phyloP scores from a whole-genome alignment of 495 filamentous ascomycete species.

The Penicillium parvum region DNA sequence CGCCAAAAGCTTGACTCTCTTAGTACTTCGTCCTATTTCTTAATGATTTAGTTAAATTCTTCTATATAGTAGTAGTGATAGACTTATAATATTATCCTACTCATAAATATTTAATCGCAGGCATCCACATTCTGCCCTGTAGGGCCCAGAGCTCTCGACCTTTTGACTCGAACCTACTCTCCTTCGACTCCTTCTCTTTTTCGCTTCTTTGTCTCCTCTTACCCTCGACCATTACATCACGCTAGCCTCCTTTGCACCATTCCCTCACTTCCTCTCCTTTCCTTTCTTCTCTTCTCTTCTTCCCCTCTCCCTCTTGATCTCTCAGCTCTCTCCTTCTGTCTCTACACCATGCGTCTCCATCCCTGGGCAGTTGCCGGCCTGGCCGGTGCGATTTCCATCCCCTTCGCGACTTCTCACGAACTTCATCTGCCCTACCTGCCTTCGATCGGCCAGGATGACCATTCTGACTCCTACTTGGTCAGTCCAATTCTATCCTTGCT shows the following conservation, averaged over 20 bases:
- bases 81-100: no score
- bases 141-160: not conserved
- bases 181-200: not conserved
- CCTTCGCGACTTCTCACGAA: slow-evolving; percentile 17
- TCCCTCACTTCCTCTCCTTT: not conserved
- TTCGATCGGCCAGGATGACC: slow-evolving; percentile 12
- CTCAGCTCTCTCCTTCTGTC: slow-evolving; percentile 1
- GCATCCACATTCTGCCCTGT: slow-evolving; percentile 10
- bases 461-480: slow-evolving; percentile 24
- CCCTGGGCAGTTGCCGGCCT: slow-evolving; percentile 11
- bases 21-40: no score
- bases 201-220: not conserved
- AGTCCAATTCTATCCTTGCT: not conserved
- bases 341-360: slow-evolving; percentile 18
- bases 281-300: not conserved
- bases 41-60: no score
- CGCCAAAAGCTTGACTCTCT: no score
- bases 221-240: not conserved
- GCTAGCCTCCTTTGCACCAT: not conserved
- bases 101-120: slow-evolving; percentile 8
- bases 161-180: not conserved
- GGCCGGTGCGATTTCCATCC: slow-evolving; percentile 14
- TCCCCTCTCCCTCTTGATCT: not conserved
- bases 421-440: slow-evolving; percentile 24
- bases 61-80: no score